Evolutionary conservation across 2,329 filamentous ascomycete genomes (phyloP).

Genomic region (Neurospora sp.): DNA sequence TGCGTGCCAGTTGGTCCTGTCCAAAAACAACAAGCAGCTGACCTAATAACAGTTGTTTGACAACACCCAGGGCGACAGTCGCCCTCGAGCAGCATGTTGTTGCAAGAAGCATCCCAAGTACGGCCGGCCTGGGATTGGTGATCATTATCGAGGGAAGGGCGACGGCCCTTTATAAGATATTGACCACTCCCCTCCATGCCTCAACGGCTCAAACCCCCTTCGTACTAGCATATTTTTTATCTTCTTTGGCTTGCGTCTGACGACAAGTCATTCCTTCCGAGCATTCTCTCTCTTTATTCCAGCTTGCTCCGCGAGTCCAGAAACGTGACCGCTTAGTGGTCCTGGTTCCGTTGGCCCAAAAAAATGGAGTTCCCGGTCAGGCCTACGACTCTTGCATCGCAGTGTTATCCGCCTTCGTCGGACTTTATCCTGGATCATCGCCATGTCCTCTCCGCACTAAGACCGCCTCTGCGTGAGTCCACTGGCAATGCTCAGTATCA

Average conservation of each 20-base stretch:
- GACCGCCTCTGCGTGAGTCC: constrained; percentile 41
- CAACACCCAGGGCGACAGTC: constrained; percentile 4
- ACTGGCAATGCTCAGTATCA: constrained; percentile 40
- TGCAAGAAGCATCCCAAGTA: constrained; percentile 11
- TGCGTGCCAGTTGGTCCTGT: constrained; percentile 17
- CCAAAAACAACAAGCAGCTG: constrained; percentile 1
- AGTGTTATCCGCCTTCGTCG: constrained; percentile 38
- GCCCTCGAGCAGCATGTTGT: constrained; percentile 10
- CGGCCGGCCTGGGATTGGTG: constrained; percentile 6
- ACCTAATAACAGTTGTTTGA: constrained; percentile 9
- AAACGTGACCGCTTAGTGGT: constrained; percentile 3
- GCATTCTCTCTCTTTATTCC: constrained; percentile 10
- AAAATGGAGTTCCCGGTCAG: constrained; percentile 27
- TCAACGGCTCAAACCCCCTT: background rate
- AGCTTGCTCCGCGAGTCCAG: constrained; percentile 5
- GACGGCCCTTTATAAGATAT: constrained; percentile 10
- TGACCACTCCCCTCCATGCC: constrained; percentile 9
- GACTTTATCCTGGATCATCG: constrained; percentile 37
- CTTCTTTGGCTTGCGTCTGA: constrained; percentile 17
- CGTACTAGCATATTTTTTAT: constrained; percentile 17
- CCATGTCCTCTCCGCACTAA: constrained; percentile 23
- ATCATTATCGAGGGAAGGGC: constrained; percentile 1
- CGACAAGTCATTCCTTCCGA: constrained; percentile 15
- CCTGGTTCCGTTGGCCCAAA: constrained; percentile 11
- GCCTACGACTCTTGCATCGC: constrained; percentile 39